These are phyloP conservation scores for Syncephalastrum monosporum DNA, from an alignment of 371 early-diverging fungal species.

Conservation along the genomic window DNA sequence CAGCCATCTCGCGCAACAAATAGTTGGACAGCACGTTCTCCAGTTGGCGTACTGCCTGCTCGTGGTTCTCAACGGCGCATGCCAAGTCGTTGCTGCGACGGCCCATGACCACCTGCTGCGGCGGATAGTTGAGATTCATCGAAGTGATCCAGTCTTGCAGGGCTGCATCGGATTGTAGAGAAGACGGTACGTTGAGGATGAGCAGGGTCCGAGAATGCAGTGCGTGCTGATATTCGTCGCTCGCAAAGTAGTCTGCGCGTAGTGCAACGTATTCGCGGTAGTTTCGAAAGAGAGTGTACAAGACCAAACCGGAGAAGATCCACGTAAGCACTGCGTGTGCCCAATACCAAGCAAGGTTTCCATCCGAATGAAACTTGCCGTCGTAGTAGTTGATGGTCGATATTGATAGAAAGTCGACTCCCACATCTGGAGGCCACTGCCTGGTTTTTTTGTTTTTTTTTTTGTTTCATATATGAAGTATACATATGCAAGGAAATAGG, in stretches of 20 bases:
- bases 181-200: conserved; percentile 65
- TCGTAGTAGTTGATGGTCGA: conserved; percentile 36
- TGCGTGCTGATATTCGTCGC: conserved; percentile 58
- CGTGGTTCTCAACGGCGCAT: conserved; percentile 70
- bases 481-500: too few relatives aligned
- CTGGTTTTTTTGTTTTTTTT: conserved; percentile 13
- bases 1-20: conserved; percentile 37
- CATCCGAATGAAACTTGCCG: conserved; percentile 30
- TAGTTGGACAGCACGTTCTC: conserved; percentile 67
- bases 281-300: conserved; percentile 43
- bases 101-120: conserved; percentile 68
- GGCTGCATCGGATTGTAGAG: conserved; percentile 56
- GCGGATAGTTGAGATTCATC: conserved; percentile 43
- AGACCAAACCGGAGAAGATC: conserved; percentile 53
- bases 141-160: conserved; percentile 53
- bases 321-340: conserved; percentile 61
- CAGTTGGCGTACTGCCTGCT: conserved; percentile 59
- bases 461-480: not conserved
- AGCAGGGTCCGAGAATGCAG: conserved; percentile 68
- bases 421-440: conserved; percentile 37
- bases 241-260: conserved; percentile 59
- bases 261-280: conserved; percentile 55
- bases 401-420: conserved; percentile 39
- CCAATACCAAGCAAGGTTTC: conserved; percentile 52
- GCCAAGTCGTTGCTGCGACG: conserved; percentile 66